Evolutionary conservation across 2,329 filamentous ascomycete species (phyloP).

Genomic region (Aspergillus flavus): DNA sequence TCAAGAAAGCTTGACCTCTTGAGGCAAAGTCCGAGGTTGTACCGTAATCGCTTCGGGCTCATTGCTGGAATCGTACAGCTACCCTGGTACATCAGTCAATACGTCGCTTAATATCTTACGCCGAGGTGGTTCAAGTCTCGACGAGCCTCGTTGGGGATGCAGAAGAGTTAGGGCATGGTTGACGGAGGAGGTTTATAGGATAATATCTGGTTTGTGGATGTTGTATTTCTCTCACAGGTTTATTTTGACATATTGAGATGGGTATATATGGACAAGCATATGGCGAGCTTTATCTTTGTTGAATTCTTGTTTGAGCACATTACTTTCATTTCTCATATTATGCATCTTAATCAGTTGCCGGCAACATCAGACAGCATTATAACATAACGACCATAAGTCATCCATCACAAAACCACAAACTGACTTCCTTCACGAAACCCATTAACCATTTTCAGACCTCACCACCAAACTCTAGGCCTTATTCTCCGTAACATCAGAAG

Average conservation of each 20-base stretch:
- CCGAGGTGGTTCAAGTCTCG: background rate
- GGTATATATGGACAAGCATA: background rate
- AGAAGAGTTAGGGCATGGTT: background rate
- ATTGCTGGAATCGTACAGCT: background rate
- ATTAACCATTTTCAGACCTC: background rate
- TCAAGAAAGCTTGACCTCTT: background rate
- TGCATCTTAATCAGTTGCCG: background rate
- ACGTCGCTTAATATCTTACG: background rate
- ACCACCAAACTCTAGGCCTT: background rate
- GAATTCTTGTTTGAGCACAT: background rate
- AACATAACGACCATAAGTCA: background rate
- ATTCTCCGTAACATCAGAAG: background rate
- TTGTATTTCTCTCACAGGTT: background rate
- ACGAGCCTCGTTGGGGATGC: background rate
- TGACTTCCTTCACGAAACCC: background rate
- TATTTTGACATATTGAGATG: background rate
- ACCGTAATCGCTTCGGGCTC: background rate
- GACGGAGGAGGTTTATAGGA: no score
- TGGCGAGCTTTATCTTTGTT: background rate
- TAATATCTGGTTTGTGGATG: background rate
- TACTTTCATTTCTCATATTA: background rate
- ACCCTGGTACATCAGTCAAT: background rate
- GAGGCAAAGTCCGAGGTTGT: background rate
- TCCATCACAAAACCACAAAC: background rate
- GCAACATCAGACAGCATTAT: constrained; percentile 1